These are phyloP conservation scores for Ganoderma sp. DNA, from an alignment of 1,284 basidiomycete species.

Conservation along the genomic window DNA sequence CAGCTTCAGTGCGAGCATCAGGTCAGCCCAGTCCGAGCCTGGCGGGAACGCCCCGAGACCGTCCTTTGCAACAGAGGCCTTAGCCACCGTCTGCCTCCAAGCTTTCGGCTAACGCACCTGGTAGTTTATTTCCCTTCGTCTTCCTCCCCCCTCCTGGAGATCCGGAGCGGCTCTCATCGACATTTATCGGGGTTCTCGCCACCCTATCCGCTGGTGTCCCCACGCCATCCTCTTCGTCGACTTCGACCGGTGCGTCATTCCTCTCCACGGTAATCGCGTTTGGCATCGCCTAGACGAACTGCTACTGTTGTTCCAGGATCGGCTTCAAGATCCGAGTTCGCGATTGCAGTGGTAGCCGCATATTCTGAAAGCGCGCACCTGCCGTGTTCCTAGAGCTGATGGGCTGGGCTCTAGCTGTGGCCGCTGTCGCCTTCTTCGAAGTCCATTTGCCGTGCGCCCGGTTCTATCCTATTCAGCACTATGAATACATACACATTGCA, in stretches of 20 bases:
- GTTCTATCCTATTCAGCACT: too few species aligned
- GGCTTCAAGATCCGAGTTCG: too few species aligned
- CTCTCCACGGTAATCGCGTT: too few species aligned
- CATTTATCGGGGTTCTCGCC: constrained; percentile 38
- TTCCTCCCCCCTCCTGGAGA: constrained; percentile 34
- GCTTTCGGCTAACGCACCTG: constrained; percentile 53
- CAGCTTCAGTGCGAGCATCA: constrained; percentile 73
- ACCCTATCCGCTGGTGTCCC: constrained; percentile 29
- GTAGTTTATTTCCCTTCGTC: constrained; percentile 36
- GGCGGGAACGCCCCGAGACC: constrained; percentile 73
- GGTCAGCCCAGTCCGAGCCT: constrained; percentile 67
- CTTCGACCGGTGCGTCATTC: constrained; percentile 65
- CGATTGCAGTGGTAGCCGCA: too few species aligned
- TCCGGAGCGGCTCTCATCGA: constrained; percentile 39
- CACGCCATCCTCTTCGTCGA: constrained; percentile 48
- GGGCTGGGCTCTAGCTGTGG: too few species aligned
- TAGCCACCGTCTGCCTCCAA: constrained; percentile 69
- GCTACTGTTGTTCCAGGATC: too few species aligned
- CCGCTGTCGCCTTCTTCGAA: too few species aligned
- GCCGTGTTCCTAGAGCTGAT: too few species aligned
- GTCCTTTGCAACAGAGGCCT: constrained; percentile 77
- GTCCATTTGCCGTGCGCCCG: too few species aligned
- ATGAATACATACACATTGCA: too few species aligned
- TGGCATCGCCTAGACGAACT: too few species aligned
- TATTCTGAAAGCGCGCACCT: too few species aligned